Percentiles rank a stretch among this genome's conserved stretches.
phyloP scores from a whole-genome alignment of 257 asterid genomes.

The Capsicum rhomboideum region DNA sequence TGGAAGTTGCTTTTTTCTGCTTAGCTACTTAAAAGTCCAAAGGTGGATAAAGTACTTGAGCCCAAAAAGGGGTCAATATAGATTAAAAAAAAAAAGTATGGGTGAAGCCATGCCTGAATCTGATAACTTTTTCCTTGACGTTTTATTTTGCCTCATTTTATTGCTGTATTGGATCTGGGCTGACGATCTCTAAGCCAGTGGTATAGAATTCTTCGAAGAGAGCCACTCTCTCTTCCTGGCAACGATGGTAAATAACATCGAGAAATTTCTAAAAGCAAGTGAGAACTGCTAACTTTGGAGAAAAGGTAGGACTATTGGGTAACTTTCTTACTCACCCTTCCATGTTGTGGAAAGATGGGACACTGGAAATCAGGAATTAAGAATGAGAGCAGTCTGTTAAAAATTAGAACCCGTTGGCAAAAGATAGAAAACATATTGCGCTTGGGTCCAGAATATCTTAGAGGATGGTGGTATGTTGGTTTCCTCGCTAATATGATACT shows the following conservation, averaged over 20 bases:
- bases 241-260: background rate
- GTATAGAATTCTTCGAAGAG: background rate
- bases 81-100: background rate
- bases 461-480: background rate
- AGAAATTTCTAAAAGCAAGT: background rate
- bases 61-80: background rate
- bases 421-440: background rate
- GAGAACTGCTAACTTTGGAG: background rate
- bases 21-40: background rate
- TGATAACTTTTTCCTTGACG: background rate
- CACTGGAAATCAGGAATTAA: background rate
- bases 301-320: background rate
- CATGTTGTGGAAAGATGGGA: background rate
- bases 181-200: background rate
- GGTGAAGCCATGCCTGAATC: background rate
- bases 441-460: background rate
- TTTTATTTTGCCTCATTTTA: background rate
- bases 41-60: background rate
- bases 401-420: background rate
- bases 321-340: background rate
- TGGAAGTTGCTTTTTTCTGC: background rate
- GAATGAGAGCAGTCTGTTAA: background rate
- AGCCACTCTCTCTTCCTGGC: background rate
- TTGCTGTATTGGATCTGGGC: background rate
- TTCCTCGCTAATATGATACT: background rate